Conservation (phyloP, 1,284 basidiomycete genomes). For the Clitocybe nebularis region DNA sequence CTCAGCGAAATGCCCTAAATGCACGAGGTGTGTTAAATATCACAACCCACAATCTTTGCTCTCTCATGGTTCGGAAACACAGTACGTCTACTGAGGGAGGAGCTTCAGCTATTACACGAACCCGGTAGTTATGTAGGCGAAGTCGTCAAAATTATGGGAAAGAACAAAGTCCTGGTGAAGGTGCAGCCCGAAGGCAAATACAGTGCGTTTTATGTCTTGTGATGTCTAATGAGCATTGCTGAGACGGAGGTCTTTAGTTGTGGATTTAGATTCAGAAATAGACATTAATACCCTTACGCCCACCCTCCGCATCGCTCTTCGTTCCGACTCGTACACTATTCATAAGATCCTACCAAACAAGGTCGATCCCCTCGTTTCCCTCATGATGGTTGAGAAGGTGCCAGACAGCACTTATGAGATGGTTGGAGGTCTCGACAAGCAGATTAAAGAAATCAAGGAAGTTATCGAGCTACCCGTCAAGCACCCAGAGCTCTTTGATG, state of each 20-base stretch:
- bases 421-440: slow-evolving; percentile 97
- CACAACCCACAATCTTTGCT: background rate
- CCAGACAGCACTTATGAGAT: slow-evolving; percentile 99
- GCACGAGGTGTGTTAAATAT: slow-evolving; percentile 69
- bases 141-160: slow-evolving; percentile 98
- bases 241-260: slow-evolving; percentile 52
- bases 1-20: slow-evolving; percentile 95
- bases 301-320: slow-evolving; percentile 89
- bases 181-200: slow-evolving; percentile 99
- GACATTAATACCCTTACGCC: slow-evolving; percentile 81
- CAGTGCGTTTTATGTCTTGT: slow-evolving; percentile 49
- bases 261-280: slow-evolving; percentile 90
- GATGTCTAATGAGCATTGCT: background rate
- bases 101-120: slow-evolving; percentile 93
- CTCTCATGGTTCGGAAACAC: background rate
- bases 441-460: slow-evolving; percentile 99
- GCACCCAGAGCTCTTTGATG: slow-evolving; percentile 96
- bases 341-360: slow-evolving; percentile 95
- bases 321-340: slow-evolving; percentile 93
- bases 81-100: slow-evolving; percentile 89
- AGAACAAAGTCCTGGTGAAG: slow-evolving; percentile 98
- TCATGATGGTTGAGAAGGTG: slow-evolving; percentile 99
- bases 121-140: slow-evolving; percentile 98
- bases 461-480: slow-evolving; percentile 98
- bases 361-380: slow-evolving; percentile 90